Conservation (phyloP, 2,329 filamentous ascomycete genomes). For the Herpotrichia juniperi region DNA sequence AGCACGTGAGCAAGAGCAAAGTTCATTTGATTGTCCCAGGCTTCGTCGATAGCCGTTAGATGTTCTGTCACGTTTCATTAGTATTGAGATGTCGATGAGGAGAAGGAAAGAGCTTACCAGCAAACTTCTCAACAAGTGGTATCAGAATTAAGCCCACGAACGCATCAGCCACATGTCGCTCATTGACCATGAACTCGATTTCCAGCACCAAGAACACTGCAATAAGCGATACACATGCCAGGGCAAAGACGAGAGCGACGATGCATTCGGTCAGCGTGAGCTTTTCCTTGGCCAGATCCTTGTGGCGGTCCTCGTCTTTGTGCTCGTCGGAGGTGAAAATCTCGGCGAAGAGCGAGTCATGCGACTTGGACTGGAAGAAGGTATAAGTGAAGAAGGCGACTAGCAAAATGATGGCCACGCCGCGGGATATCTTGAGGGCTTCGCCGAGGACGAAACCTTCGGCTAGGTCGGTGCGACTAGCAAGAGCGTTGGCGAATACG, state of each 20-base stretch:
- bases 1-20: constrained; percentile 85
- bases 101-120: constrained; percentile 44
- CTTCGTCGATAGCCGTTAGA: constrained; percentile 82
- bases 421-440: constrained; percentile 71
- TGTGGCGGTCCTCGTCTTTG: constrained; percentile 67
- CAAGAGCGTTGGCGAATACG: constrained; percentile 58
- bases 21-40: constrained; percentile 83
- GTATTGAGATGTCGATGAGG: not conserved
- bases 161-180: constrained; percentile 54
- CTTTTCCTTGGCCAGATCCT: constrained; percentile 67
- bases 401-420: constrained; percentile 73
- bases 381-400: constrained; percentile 67
- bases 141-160: constrained; percentile 78
- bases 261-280: constrained; percentile 77
- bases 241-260: constrained; percentile 66
- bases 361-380: constrained; percentile 76
- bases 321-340: constrained; percentile 75
- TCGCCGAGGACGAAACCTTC: constrained; percentile 62
- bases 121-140: constrained; percentile 83
- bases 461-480: constrained; percentile 43
- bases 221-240: constrained; percentile 74
- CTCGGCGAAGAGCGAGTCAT: constrained; percentile 77
- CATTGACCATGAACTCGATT: constrained; percentile 67
- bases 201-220: constrained; percentile 75
- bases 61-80: constrained; percentile 61